A percentile compares a stretch with the other conserved stretches of the same genome.
phyloP scores from a whole-genome alignment of 2,329 filamentous ascomycete species.

The Fusarium pseudonygamai region DNA sequence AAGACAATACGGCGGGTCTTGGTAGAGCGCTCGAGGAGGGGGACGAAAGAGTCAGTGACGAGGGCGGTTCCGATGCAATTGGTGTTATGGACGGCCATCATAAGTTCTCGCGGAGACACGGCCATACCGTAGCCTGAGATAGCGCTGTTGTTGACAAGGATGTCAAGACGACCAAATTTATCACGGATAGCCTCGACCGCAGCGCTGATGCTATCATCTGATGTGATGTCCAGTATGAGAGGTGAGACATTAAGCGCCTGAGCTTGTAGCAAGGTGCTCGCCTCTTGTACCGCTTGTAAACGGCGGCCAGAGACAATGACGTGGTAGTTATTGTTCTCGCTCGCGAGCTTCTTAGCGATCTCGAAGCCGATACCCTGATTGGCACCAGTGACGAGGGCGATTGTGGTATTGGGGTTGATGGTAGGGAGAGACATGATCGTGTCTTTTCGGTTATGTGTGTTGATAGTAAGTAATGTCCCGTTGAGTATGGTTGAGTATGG shows the following conservation, averaged over 20 bases:
- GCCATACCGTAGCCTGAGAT: slow-evolving; percentile 11
- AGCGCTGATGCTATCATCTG: slow-evolving; percentile 18
- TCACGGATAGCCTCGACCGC: not conserved
- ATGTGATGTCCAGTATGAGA: slow-evolving; percentile 27
- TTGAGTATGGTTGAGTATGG: not conserved
- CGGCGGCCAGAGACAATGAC: slow-evolving; percentile 23
- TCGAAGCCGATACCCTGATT: slow-evolving; percentile 29
- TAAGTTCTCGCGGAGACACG: slow-evolving; percentile 10
- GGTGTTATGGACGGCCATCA: slow-evolving; percentile 26
- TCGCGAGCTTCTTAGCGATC: slow-evolving; percentile 13
- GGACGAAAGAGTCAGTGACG: slow-evolving; percentile 25
- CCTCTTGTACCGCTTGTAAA: slow-evolving; percentile 7
- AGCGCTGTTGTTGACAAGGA: slow-evolving; percentile 32
- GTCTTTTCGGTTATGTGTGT: not conserved
- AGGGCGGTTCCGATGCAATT: slow-evolving; percentile 30
- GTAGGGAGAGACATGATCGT: slow-evolving; percentile 9
- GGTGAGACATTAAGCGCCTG: slow-evolving; percentile 9
- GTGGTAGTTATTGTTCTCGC: slow-evolving; percentile 15
- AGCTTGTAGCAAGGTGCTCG: slow-evolving; percentile 10
- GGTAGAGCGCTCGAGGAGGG: slow-evolving; percentile 14
- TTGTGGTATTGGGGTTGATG: slow-evolving; percentile 9
- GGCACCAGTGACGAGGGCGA: slow-evolving; percentile 17
- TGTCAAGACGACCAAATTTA: slow-evolving; percentile 21
- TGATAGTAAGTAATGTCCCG: not conserved
- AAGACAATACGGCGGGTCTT: slow-evolving; percentile 24